Conservation (phyloP, 768 basidiomycete species). For the Butyriboletus loyo region DNA sequence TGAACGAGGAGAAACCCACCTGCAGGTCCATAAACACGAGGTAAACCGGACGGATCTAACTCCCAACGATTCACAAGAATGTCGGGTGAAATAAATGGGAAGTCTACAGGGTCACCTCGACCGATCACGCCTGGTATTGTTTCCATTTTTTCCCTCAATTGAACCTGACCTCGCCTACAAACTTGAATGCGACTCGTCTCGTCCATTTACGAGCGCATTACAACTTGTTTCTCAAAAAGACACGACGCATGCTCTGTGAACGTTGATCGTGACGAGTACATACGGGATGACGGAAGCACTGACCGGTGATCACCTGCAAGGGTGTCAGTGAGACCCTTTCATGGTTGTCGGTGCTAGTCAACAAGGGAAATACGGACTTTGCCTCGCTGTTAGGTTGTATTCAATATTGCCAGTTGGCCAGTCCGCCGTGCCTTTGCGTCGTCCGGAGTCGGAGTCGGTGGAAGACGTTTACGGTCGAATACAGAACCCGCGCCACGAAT, state of each 20-base stretch:
- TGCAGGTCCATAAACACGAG: slow-evolving; percentile 6
- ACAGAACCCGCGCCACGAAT: background rate
- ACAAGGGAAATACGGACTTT: background rate
- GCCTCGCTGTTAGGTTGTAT: background rate
- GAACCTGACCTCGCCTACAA: background rate
- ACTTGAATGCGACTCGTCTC: background rate
- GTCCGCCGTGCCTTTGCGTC: slow-evolving; percentile 7
- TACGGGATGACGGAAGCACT: too few relatives aligned
- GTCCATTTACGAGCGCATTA: background rate
- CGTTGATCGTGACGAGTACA: background rate
- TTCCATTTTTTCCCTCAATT: background rate
- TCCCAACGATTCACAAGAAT: background rate
- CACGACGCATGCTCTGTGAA: background rate
- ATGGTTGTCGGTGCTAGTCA: background rate
- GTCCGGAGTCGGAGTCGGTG: too few relatives aligned
- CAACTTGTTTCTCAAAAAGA: background rate
- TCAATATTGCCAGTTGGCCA: background rate
- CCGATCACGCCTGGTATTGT: background rate
- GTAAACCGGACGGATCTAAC: slow-evolving; percentile 17
- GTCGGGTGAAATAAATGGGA: background rate
- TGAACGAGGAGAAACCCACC: background rate
- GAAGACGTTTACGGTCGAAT: background rate
- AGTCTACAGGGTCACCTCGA: background rate
- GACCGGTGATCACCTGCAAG: background rate
- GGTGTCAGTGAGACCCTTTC: background rate